Base-by-base conservation (phyloP, 768 basidiomycete genomes). In the Psilocybe tampanensis region DNA sequence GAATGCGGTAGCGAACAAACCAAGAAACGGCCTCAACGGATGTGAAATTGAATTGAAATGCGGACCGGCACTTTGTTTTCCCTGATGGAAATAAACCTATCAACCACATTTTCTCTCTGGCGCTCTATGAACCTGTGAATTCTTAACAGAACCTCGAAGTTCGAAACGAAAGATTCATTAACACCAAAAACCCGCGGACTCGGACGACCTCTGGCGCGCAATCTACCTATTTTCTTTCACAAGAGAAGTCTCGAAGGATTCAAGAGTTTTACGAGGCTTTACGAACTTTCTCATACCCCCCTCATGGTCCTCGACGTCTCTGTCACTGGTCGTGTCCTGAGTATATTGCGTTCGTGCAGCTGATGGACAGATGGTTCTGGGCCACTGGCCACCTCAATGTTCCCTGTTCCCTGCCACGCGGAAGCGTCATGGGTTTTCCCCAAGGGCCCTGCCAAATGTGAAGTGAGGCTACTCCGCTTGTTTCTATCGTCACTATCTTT, bases 61-160 rank as follows among this genome's bases (percentile, higher is more conserved):
- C 43, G 47, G 29, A 15, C 18, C 47, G 47, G 47, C 47, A 29
- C 47, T 48, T 18, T 32, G 24, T 32, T 29, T n/a, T 18, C 15
- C 36, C 36, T 3, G n/a, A 39, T n/a, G 3, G n/a, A n/a, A n/a
- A 6, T n/a, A 39, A 39, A 13, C 36, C 15, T 15, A 19, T 48
- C 47, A 29, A 33, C 29, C 47, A n/a, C 47, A 15, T 29, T n/a
- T 23, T 29, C 47, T 32, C 18, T 48, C 32, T 32, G 29, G 47
- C 47, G 45, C 47, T 48, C 29, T 29, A 48, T 48, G 47, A 33
- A 48, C 47, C 47, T 48, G 47, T 8, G 47, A 48, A 48, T 17
- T 29, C 9, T 24, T 17, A n/a, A 33, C 47, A 48, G 19, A 48
- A 48, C 29, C 19, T 24, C 12, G 18, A 32, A 26, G 29, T 48